Conservation (phyloP, 2,329 filamentous ascomycete genomes). For the Bimuria novae-zelandiae region DNA sequence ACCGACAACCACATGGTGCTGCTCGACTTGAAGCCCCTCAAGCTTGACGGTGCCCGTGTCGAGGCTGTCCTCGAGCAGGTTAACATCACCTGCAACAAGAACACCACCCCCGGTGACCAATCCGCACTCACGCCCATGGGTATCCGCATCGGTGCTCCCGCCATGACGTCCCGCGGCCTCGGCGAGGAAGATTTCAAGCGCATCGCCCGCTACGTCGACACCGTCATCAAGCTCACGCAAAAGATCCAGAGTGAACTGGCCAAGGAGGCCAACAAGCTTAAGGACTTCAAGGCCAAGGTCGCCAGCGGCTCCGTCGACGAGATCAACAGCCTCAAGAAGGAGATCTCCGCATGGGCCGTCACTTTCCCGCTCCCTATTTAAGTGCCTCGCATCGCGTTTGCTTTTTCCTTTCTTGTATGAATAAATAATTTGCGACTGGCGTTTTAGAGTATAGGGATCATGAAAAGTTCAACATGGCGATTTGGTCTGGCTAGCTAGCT, state of each 20-base stretch:
- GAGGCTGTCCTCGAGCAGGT: slow-evolving; percentile 90
- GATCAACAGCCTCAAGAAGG: slow-evolving; percentile 84
- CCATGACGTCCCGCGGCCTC: slow-evolving; percentile 98
- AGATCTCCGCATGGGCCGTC: slow-evolving; percentile 85
- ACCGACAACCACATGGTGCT: slow-evolving; percentile 98
- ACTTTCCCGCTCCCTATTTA: slow-evolving; percentile 89
- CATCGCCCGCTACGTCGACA: slow-evolving; percentile 87
- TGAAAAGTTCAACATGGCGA: slow-evolving; percentile 7
- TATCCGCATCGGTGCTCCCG: slow-evolving; percentile 90
- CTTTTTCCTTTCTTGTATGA: background rate
- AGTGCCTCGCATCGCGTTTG: background rate
- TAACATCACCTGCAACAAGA: slow-evolving; percentile 98
- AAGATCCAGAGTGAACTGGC: slow-evolving; percentile 82
- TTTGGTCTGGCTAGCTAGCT: slow-evolving; percentile 1
- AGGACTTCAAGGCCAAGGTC: slow-evolving; percentile 98
- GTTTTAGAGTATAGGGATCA: background rate
- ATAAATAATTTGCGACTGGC: slow-evolving; percentile 1
- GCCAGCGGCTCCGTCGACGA: slow-evolving; percentile 75
- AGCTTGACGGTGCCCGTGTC: slow-evolving; percentile 85
- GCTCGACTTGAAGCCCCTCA: slow-evolving; percentile 85
- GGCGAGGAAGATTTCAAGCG: slow-evolving; percentile 78
- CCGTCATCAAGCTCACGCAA: slow-evolving; percentile 86
- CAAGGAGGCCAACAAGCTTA: slow-evolving; percentile 98
- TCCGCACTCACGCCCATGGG: slow-evolving; percentile 93
- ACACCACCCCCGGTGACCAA: slow-evolving; percentile 94